Evolutionary conservation across 2,329 filamentous ascomycete species (phyloP).

Genomic region (Aspergillus uvarum): DNA sequence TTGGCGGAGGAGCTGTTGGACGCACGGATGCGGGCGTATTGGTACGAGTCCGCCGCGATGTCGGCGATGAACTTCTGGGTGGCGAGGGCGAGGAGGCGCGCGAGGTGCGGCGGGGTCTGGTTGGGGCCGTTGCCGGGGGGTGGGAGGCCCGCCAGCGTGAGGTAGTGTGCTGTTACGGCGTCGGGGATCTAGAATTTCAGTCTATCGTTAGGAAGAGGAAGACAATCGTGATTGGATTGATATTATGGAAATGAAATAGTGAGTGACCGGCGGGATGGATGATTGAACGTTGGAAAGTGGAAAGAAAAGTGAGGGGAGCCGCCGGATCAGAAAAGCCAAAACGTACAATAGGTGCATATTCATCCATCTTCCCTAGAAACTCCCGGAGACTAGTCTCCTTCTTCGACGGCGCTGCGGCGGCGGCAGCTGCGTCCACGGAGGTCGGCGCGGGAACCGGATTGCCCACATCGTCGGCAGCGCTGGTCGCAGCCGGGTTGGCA

Average conservation of each 20-base stretch:
- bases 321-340: slow-evolving; percentile 1
- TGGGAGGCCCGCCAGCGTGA: slow-evolving; percentile 90
- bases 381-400: slow-evolving; percentile 92
- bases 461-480: slow-evolving; percentile 16
- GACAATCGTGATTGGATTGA: too few relatives aligned
- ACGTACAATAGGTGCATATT: slow-evolving; percentile 92
- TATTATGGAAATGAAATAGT: too few relatives aligned
- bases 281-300: neutral
- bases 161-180: slow-evolving; percentile 96
- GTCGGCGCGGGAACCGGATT: slow-evolving; percentile 22
- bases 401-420: slow-evolving; percentile 63
- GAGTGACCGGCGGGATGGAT: too few relatives aligned
- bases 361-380: slow-evolving; percentile 94
- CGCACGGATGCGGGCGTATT: slow-evolving; percentile 94
- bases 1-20: slow-evolving; percentile 82
- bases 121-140: slow-evolving; percentile 82
- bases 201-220: too few relatives aligned
- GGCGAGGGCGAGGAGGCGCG: slow-evolving; percentile 90
- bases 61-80: slow-evolving; percentile 99
- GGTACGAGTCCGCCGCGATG: slow-evolving; percentile 94
- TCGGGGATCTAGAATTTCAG: slow-evolving; percentile 73
- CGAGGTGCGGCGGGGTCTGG: slow-evolving; percentile 73
- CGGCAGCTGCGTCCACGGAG: slow-evolving; percentile 47
- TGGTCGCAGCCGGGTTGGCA: neutral
- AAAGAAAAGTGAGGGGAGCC: slow-evolving; percentile 2